Conservation (phyloP, 345 rosid genomes). For the Sisymbrium irio region DNA sequence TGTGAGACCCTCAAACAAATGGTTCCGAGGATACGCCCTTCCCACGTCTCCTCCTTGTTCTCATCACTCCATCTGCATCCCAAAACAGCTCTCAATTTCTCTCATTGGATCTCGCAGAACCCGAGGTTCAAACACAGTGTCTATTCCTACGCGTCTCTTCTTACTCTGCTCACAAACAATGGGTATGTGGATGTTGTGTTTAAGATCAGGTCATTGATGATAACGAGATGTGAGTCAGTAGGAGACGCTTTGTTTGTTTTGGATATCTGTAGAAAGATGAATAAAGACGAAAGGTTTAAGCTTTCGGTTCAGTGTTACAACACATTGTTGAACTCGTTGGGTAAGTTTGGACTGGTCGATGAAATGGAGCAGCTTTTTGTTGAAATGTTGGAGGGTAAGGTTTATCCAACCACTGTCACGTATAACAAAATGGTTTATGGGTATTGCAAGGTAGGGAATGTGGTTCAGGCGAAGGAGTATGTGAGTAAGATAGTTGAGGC, state of each 20-base stretch:
- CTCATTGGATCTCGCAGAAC: slow-evolving; percentile 46
- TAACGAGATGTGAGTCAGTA: slow-evolving; percentile 42
- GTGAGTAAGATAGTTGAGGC: slow-evolving; percentile 59
- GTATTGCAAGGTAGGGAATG: slow-evolving; percentile 64
- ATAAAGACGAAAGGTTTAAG: slow-evolving; percentile 38
- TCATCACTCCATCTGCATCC: slow-evolving; percentile 42
- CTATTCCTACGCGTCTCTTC: slow-evolving; percentile 45
- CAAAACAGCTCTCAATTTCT: slow-evolving; percentile 50
- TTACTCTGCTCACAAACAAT: slow-evolving; percentile 43
- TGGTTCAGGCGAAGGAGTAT: slow-evolving; percentile 53
- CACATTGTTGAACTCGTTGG: slow-evolving; percentile 53
- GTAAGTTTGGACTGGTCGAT: slow-evolving; percentile 52
- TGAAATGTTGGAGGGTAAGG: slow-evolving; percentile 50
- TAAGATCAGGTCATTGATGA: slow-evolving; percentile 50
- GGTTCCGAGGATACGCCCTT: slow-evolving; percentile 45
- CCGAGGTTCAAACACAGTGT: slow-evolving; percentile 53
- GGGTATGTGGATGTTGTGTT: slow-evolving; percentile 38
- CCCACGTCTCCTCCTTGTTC: slow-evolving; percentile 49
- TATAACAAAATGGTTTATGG: slow-evolving; percentile 74
- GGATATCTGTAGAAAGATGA: slow-evolving; percentile 46
- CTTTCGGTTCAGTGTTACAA: slow-evolving; percentile 55
- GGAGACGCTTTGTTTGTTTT: slow-evolving; percentile 43
- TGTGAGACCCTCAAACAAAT: slow-evolving; percentile 41
- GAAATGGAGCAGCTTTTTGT: slow-evolving; percentile 56
- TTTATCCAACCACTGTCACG: slow-evolving; percentile 54